Evolutionary conservation across 345 rosid species (phyloP), one percentile per base, ranked within the genome.

Genomic region (Zanthoxylum bungeanum): DNA sequence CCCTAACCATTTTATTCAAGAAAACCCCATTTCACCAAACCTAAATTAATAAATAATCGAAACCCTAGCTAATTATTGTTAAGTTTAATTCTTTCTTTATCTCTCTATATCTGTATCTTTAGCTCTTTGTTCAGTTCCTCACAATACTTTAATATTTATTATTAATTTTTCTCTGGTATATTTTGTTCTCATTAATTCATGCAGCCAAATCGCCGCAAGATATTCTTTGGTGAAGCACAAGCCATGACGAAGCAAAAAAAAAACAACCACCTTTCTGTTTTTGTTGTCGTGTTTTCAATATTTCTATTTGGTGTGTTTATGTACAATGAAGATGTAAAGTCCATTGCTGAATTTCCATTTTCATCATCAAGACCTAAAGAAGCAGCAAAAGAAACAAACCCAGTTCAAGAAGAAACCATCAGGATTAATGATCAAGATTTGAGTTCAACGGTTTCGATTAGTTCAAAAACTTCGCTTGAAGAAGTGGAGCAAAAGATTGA

Each of bases 181-280:
- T n/a, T n/a, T n/a, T 60, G 61, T 2, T 42, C 19, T 46, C 34
- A n/a, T n/a, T n/a, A n/a, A 28, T 66, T 61, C 47, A 44, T 86
- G 92, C 87, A 81, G 77, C 81, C 82, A 8, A 60, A 65, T 22
- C 79, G 85, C 66, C 80, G 85, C 30, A 84, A 79, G 76, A 63
- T 76, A 14, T 69, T 85, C 66, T 39, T 81, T 12, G 58, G 79
- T 6, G 87, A 85, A 34, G 60, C 84, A 11, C 68, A 71, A n/a
- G 68, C 72, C 16, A 93, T 91, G 95, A 89, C 90, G 98, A 89
- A 90, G 79, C 88, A 84, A 68, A 83, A 83, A 33, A 89, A 85
- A 52, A 86, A 46, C 86, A 86, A 71, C 78, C 83, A 87, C 69
- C 83, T 90, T 42, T 87, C 97, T 0, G 73, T 90, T n/a, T 87